Conservation (phyloP, 805 yeast genomes). For the Hanseniaspora pseudoguilliermondii region DNA sequence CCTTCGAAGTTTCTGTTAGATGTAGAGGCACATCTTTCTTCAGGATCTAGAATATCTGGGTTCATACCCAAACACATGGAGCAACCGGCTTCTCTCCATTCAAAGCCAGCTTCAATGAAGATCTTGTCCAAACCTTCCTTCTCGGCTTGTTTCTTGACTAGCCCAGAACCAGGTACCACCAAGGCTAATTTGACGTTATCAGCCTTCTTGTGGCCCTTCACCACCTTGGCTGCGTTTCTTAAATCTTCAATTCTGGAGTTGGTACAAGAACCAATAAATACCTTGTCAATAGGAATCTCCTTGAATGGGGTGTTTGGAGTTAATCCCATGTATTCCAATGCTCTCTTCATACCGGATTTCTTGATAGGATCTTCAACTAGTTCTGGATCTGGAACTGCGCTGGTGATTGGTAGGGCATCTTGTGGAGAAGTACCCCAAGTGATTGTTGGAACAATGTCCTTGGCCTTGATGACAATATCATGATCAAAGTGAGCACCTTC, state of each 20-base stretch:
- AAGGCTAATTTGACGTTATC: slow-evolving; percentile 65
- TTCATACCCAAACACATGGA: slow-evolving; percentile 99
- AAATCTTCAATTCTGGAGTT: slow-evolving; percentile 95
- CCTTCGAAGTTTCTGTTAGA: slow-evolving; percentile 98
- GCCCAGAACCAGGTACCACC: slow-evolving; percentile 96
- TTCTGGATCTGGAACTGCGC: slow-evolving; percentile 82
- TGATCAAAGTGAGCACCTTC: slow-evolving; percentile 81
- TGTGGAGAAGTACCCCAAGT: slow-evolving; percentile 99
- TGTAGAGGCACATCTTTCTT: slow-evolving; percentile 97
- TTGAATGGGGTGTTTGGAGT: slow-evolving; percentile 65
- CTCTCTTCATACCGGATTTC: slow-evolving; percentile 78
- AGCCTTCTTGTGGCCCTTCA: slow-evolving; percentile 80
- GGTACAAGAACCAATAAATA: slow-evolving; percentile 95
- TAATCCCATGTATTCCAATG: slow-evolving; percentile 85
- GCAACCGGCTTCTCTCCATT: slow-evolving; percentile 99
- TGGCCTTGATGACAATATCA: slow-evolving; percentile 67
- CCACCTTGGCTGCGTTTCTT: slow-evolving; percentile 88
- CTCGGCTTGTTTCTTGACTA: slow-evolving; percentile 88
- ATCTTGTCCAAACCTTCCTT: slow-evolving; percentile 86
- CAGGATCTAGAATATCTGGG: slow-evolving; percentile 89
- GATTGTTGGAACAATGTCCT: slow-evolving; percentile 85
- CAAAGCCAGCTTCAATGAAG: slow-evolving; percentile 84
- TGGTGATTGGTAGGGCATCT: slow-evolving; percentile 92
- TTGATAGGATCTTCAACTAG: slow-evolving; percentile 56
- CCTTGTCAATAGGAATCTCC: slow-evolving; percentile 76